Evolutionary conservation across 108 stramenopile genomes (phyloP).

Genomic region (Cyclotella cryptica): DNA sequence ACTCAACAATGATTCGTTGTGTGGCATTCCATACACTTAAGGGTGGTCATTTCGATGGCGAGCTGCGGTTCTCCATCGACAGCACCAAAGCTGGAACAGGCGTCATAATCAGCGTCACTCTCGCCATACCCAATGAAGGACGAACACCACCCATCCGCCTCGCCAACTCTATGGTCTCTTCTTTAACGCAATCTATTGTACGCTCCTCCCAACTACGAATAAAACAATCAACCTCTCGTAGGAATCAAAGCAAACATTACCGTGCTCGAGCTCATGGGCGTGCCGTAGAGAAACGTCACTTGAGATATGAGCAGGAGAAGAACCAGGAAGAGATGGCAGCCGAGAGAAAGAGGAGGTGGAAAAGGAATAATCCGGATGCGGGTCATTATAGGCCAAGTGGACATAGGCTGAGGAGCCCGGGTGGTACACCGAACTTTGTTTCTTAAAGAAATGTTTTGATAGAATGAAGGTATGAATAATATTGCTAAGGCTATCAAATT

Average conservation of each 20-base stretch:
- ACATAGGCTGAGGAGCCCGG: slow-evolving; percentile 53
- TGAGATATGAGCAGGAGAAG: slow-evolving; percentile 68
- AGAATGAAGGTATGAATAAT: not conserved
- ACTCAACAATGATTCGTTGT: slow-evolving; percentile 27
- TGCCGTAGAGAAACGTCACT: slow-evolving; percentile 64
- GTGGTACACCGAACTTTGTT: slow-evolving; percentile 12
- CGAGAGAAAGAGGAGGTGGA: slow-evolving; percentile 81
- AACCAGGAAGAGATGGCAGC: slow-evolving; percentile 82
- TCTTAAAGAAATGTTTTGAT: not conserved
- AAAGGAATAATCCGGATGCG: slow-evolving; percentile 78
- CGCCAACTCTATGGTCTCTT: slow-evolving; percentile 50
- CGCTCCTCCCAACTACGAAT: slow-evolving; percentile 54
- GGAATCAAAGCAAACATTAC: slow-evolving; percentile 61
- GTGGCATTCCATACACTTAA: slow-evolving; percentile 63
- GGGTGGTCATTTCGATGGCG: slow-evolving; percentile 82
- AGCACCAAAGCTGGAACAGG: slow-evolving; percentile 20
- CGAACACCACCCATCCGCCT: slow-evolving; percentile 46
- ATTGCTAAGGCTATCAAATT: too few species aligned
- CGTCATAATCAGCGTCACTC: slow-evolving; percentile 44
- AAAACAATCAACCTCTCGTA: slow-evolving; percentile 62
- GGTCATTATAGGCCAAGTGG: slow-evolving; percentile 83
- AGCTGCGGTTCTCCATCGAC: slow-evolving; percentile 58
- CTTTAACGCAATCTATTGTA: slow-evolving; percentile 60
- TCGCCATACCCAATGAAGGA: slow-evolving; percentile 64
- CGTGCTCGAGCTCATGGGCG: slow-evolving; percentile 51